These are phyloP conservation scores for Austroboletus niveus DNA, from an alignment of 1,284 basidiomycete species.

Conservation along the genomic window DNA sequence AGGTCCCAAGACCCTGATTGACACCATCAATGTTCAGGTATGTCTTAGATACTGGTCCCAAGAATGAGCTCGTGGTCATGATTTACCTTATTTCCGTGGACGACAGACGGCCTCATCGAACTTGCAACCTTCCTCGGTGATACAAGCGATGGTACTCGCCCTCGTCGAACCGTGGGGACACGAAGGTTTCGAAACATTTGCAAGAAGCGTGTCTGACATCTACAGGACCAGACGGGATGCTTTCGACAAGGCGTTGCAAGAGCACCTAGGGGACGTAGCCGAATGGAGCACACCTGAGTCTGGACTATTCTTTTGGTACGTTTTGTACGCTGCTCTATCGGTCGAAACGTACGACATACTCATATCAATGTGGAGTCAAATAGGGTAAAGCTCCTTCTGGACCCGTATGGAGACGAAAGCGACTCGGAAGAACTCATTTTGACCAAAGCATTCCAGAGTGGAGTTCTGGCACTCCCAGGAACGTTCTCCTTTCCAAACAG, in stretches of 20 bases:
- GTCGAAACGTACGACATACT: too few species aligned
- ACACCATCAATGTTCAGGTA: slow-evolving; percentile 71
- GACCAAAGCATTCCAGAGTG: slow-evolving; percentile 69
- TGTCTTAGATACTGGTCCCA: slow-evolving; percentile 22
- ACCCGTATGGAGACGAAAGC: slow-evolving; percentile 38
- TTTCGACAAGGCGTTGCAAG: slow-evolving; percentile 74
- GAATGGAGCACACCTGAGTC: slow-evolving; percentile 83
- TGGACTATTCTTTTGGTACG: slow-evolving; percentile 85
- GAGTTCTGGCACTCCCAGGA: slow-evolving; percentile 47
- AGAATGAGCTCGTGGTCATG: not conserved
- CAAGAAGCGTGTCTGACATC: slow-evolving; percentile 64
- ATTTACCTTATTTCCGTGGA: not conserved
- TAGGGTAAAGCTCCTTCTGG: slow-evolving; percentile 62
- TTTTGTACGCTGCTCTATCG: slow-evolving; percentile 6
- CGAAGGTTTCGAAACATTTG: slow-evolving; percentile 74
- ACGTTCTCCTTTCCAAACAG: slow-evolving; percentile 59
- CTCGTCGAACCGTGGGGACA: slow-evolving; percentile 76
- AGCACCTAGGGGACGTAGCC: slow-evolving; percentile 70
- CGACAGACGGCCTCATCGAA: slow-evolving; percentile 65
- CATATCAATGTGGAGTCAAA: not conserved
- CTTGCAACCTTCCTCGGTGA: slow-evolving; percentile 74
- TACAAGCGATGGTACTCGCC: slow-evolving; percentile 68
- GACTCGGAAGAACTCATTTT: slow-evolving; percentile 77
- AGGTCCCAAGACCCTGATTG: slow-evolving; percentile 69
- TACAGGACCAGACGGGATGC: slow-evolving; percentile 75